phyloP scores from a whole-genome alignment of 1,139 yeast genomes.

The Candida frijolesensis region DNA sequence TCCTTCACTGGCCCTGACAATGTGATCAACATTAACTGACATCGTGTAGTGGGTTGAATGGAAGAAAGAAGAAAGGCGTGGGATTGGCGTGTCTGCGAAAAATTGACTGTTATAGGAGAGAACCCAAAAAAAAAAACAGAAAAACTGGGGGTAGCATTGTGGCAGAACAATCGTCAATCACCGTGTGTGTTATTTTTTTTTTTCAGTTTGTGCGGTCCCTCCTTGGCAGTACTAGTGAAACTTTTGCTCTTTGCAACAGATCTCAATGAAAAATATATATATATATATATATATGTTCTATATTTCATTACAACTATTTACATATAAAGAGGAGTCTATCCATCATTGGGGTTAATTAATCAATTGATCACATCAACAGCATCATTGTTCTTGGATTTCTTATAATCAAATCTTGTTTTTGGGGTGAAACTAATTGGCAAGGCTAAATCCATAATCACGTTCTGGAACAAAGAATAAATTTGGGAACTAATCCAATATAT shows the following conservation, averaged over 20 bases:
- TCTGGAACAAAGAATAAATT: constrained; percentile 72
- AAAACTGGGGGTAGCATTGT: background rate
- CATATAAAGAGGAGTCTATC: background rate
- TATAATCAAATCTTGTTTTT: constrained; percentile 25
- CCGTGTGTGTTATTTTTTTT: background rate
- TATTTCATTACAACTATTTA: background rate
- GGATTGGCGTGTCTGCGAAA: background rate
- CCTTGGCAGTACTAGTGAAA: too few species aligned
- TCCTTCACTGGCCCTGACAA: constrained; percentile 11
- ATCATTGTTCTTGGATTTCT: constrained; percentile 2
- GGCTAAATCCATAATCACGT: constrained; percentile 65
- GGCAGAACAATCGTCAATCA: background rate
- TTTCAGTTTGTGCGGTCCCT: too few species aligned
- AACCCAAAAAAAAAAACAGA: background rate
- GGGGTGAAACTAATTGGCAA: constrained; percentile 64
- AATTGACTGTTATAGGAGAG: background rate
- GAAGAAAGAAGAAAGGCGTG: background rate
- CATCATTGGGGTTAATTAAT: background rate
- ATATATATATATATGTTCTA: background rate
- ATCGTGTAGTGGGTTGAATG: background rate
- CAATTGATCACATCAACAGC: constrained; percentile 5
- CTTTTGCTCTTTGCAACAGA: too few species aligned
- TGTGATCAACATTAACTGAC: constrained; percentile 9
- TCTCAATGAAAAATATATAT: background rate
- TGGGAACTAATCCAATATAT: constrained; percentile 90